Conservation (phyloP, 495 filamentous ascomycete genomes). For the Mytilinidion resinicola region DNA sequence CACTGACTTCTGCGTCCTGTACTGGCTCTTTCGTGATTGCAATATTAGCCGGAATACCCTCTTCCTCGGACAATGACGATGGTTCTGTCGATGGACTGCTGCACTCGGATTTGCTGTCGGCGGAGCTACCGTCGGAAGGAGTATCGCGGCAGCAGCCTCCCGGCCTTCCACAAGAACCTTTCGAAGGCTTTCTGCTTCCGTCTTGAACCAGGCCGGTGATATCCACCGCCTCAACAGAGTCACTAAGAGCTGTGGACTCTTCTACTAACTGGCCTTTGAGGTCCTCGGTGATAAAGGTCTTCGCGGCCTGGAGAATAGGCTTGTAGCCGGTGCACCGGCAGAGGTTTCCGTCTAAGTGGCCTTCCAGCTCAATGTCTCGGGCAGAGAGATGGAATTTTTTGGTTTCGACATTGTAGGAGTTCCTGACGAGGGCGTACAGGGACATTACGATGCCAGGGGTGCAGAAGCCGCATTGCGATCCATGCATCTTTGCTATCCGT, state of each 20-base stretch:
- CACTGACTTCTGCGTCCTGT: conserved; percentile 15
- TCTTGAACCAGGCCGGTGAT: conserved; percentile 8
- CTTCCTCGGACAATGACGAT: conserved; percentile 8
- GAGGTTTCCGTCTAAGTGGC: conserved; percentile 40
- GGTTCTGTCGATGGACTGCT: conserved; percentile 14
- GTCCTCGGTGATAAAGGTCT: conserved; percentile 48
- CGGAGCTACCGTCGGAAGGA: conserved; percentile 12
- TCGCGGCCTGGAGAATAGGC: conserved; percentile 40
- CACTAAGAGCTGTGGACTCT: neutral
- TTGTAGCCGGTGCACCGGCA: conserved; percentile 43
- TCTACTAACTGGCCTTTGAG: conserved; percentile 34
- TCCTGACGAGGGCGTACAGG: conserved; percentile 39
- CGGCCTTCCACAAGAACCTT: conserved; percentile 33
- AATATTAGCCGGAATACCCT: conserved; percentile 10
- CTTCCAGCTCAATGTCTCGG: conserved; percentile 27
- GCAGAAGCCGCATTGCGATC: conserved; percentile 36
- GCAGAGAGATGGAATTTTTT: conserved; percentile 30
- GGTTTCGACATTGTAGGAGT: conserved; percentile 34
- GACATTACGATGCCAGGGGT: conserved; percentile 42
- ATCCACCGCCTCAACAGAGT: conserved; percentile 4
- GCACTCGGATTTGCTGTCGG: conserved; percentile 14
- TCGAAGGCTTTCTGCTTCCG: conserved; percentile 6
- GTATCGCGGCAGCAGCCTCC: conserved; percentile 39
- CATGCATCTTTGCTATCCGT: conserved; percentile 40
- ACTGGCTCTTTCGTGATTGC: conserved; percentile 11